Evolutionary conservation across 371 early-diverging fungal genomes (phyloP), one percentile per base, ranked within the genome.

Genomic region (Massospora cicadina): DNA sequence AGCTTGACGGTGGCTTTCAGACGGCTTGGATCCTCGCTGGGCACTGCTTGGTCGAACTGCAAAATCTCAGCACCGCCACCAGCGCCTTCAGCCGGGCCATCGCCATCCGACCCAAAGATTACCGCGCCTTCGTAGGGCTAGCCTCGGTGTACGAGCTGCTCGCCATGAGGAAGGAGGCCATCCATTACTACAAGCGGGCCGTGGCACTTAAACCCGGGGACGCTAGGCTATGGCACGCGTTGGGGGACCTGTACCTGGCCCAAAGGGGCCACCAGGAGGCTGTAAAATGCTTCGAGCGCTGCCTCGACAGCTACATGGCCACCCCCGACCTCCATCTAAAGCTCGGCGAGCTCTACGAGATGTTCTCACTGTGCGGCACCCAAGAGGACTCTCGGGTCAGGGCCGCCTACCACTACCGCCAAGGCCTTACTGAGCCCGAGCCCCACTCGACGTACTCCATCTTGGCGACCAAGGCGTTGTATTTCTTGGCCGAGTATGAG

Each of bases 21-120:
- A 77, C 86, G 2, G 91, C 90, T 0, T 95, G 94, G 87, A 93
- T 90, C 0, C 76, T 98, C 64, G 76, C 98, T 68, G 99, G 98
- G 0, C 96, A 98, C 70, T 95, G 95, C 70, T 95, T 91, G 67
- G 75, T 97, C 58, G 94, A 97, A 68, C 63, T 90, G 71, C 91
- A 90, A 64, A 89, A 93, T 64, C 80, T 86, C 1, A 78, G 82
- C 29, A 88, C 90, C 10, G 97, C 96, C 1, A 83, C 95, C 2
- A 88, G 91, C 67, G 86, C 91, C 12, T 98, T 95, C 69, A 76
- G 91, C 33, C 74, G 86, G 53, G 95, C 93, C 0, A 75, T 84
- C 17, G 84, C 43, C 10, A 5, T 43, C 87, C 83, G 73, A 69
- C 69, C 43, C 60, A 28, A 28, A 17, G 27, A 24, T 23, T 54